These are phyloP conservation scores for Pseudocercospora ulei DNA, from an alignment of 2,329 filamentous ascomycete genomes.

Conservation along the genomic window DNA sequence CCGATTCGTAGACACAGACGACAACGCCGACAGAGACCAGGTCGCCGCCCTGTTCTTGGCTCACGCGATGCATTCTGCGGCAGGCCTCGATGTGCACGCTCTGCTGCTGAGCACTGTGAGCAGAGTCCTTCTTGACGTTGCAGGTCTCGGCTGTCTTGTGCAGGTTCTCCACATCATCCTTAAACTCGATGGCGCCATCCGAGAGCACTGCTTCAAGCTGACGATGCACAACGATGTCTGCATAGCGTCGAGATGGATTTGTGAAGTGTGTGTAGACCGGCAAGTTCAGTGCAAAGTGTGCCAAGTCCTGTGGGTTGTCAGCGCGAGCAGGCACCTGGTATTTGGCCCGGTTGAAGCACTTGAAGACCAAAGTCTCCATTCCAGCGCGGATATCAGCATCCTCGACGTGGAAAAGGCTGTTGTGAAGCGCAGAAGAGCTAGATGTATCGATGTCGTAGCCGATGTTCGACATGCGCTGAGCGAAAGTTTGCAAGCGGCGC, in stretches of 20 bases:
- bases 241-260: conserved; percentile 85
- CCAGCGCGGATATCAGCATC: conserved; percentile 86
- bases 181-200: conserved; percentile 70
- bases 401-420: conserved; percentile 86
- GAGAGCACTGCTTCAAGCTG: conserved; percentile 83
- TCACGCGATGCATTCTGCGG: conserved; percentile 86
- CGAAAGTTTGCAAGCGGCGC: conserved; percentile 79
- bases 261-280: conserved; percentile 97
- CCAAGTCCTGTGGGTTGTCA: conserved; percentile 58
- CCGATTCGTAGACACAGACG: conserved; percentile 94
- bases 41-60: conserved; percentile 76
- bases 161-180: conserved; percentile 76
- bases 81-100: conserved; percentile 98
- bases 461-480: conserved; percentile 82
- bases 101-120: conserved; percentile 94
- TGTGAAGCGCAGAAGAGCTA: conserved; percentile 84
- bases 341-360: conserved; percentile 92
- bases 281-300: conserved; percentile 86
- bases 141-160: conserved; percentile 89
- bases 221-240: conserved; percentile 88
- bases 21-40: conserved; percentile 93
- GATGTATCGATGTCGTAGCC: conserved; percentile 82
- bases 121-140: conserved; percentile 98
- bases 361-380: conserved; percentile 91
- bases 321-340: conserved; percentile 82